phyloP scores from a whole-genome alignment of 352 stramenopile species.

The Globisporangium cederbergense region DNA sequence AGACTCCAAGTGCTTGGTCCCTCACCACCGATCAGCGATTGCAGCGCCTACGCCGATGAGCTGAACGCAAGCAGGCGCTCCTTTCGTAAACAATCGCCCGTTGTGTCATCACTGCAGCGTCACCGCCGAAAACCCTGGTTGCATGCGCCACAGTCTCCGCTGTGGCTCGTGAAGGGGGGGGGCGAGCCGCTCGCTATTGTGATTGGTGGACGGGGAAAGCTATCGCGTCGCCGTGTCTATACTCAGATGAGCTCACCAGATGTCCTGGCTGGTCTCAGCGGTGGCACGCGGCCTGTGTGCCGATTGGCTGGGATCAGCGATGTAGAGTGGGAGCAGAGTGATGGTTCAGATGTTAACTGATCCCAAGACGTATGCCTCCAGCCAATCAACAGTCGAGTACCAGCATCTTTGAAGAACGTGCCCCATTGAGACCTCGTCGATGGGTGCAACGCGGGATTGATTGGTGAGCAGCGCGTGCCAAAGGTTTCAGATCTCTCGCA shows the following conservation, averaged over 20 bases:
- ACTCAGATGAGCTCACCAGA: slow-evolving; percentile 1
- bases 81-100: not conserved
- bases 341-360: not conserved
- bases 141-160: not conserved
- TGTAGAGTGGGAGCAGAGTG: not conserved
- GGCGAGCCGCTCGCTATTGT: not conserved
- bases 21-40: not conserved
- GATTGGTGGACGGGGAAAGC: not conserved
- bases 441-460: not conserved
- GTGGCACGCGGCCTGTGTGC: not conserved
- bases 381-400: not conserved
- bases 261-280: slow-evolving; percentile 5
- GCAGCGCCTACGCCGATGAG: not conserved
- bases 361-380: not conserved
- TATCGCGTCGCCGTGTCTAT: not conserved
- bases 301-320: slow-evolving; percentile 1
- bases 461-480: slow-evolving; percentile 4
- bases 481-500: not conserved
- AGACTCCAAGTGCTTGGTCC: not conserved
- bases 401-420: not conserved
- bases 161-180: no score
- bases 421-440: not conserved
- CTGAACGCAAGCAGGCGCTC: slow-evolving; percentile 3
- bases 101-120: not conserved
- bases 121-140: not conserved